Base-by-base conservation (phyloP, 2,329 filamentous ascomycete species). In the Xylaria sp. region DNA sequence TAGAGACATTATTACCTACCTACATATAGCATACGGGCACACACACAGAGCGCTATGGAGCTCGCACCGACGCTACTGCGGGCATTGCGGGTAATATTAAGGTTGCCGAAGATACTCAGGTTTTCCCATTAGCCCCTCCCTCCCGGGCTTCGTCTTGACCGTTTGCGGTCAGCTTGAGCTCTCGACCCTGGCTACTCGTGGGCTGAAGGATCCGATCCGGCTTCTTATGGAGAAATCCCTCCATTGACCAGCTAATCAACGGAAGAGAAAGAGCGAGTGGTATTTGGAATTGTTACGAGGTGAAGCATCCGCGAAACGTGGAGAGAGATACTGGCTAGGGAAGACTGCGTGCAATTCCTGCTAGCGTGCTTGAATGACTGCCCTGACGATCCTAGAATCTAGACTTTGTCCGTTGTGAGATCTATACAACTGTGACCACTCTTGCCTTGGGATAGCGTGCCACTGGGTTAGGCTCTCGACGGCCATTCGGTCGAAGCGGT, bases 201-300 rank as follows among this genome's bases (percentile, higher is more conserved):
- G 65, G 68, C 68, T 65, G 68, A 70, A 70, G 68, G 68, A 70
- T 70, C 53, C 46, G 54, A 63, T 61, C 62, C 65, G 68, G 61
- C 58, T 65, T 65, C 33, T 40, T 31, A 58, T 68, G 62, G 59
- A 63, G 66, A 48, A 61, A 59, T 56, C 49, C 63, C 69, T 57
- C 63, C 58, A 46, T 26, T 20, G 9, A 33, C 62, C 20, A 67
- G 66, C 66, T 61, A 69, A 66, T 59, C 57, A 64, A 54, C 49
- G 38, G 20, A 28, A 40, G 38, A 15, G 17, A 33, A 23, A 51
- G n/a, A n/a, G 11, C 5, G 33, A 48, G 49, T 17, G 13, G 51
- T 69, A 71, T 71, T 71, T 71, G 69, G 66, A 71, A 71, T 71
- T 66, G 53, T 59, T 13, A 51, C 42, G 59, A 65, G 65, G 59